A percentile compares a stretch with the other conserved stretches of the same genome.
Conservation (phyloP, 202 grass and related monocot genomes). For the Dendrocalamus latiflorus region DNA sequence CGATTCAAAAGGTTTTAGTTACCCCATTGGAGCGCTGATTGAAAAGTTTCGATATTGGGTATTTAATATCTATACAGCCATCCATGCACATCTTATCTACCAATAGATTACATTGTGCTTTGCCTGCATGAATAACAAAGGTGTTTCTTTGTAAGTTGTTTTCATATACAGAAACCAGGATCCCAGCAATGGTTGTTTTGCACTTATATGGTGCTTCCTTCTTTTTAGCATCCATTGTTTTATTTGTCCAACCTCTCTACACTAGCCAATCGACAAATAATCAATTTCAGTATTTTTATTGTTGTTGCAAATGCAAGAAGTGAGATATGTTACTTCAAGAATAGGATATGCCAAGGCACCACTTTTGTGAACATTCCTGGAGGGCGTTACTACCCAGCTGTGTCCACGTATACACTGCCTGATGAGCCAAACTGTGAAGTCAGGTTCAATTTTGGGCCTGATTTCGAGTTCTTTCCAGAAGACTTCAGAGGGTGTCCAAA, state of each 20-base stretch:
- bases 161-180: background rate
- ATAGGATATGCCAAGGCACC: constrained; percentile 64
- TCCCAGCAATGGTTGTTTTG: background rate
- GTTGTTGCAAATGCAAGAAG: constrained; percentile 60
- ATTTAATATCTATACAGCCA: background rate
- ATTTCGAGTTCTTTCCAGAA: too few species aligned
- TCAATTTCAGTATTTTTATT: background rate
- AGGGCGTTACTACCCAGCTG: constrained; percentile 75
- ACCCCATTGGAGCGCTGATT: background rate
- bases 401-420: constrained; percentile 77
- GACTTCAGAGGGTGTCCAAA: constrained; percentile 55
- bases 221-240: background rate
- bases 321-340: constrained; percentile 90
- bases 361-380: constrained; percentile 77
- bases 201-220: background rate
- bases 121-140: background rate
- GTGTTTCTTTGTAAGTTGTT: background rate
- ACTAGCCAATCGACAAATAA: background rate
- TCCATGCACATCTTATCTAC: background rate
- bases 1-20: background rate
- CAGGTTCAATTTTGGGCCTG: constrained; percentile 85
- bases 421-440: constrained; percentile 73
- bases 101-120: background rate
- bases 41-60: background rate
- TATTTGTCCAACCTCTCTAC: background rate